Percentiles rank a stretch among this genome's conserved stretches.
phyloP scores from a whole-genome alignment of 2,329 filamentous ascomycete genomes.

The Apiospora saccharicola region DNA sequence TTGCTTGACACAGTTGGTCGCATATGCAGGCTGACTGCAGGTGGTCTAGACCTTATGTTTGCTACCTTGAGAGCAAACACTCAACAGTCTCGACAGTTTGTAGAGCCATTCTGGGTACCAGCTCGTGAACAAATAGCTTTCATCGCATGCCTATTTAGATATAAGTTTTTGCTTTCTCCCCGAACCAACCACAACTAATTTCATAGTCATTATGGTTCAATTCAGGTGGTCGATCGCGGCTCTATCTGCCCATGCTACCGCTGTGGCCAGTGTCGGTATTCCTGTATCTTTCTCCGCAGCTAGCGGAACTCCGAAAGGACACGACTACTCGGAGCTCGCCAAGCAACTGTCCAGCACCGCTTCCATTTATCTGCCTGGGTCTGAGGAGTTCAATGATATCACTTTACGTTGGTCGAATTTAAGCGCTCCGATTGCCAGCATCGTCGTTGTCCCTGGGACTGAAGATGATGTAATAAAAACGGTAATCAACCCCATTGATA shows the following conservation, averaged over 20 bases:
- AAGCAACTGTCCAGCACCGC: not conserved
- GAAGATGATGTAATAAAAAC: slow-evolving; percentile 58
- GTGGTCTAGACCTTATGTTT: not conserved
- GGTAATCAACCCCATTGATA: slow-evolving; percentile 37
- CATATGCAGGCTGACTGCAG: not conserved
- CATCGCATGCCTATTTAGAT: not conserved
- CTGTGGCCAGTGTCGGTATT: not conserved
- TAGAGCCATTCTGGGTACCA: not conserved
- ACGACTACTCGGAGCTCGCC: not conserved
- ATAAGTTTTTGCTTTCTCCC: not conserved
- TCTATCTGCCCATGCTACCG: not conserved
- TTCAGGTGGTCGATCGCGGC: not conserved
- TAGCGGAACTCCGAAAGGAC: too few species aligned
- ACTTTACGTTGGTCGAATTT: slow-evolving; percentile 55
- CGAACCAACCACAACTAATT: not conserved
- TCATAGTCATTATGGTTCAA: not conserved
- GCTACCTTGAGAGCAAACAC: too few species aligned
- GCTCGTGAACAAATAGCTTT: not conserved
- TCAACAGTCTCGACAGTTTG: not conserved
- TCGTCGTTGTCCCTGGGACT: slow-evolving; percentile 55
- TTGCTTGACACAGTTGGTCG: not conserved
- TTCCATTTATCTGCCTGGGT: slow-evolving; percentile 40
- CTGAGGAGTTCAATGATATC: slow-evolving; percentile 47
- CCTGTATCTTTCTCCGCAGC: not conserved
- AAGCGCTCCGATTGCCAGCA: slow-evolving; percentile 49